Evolutionary conservation across 805 yeast genomes (phyloP), one percentile per base, ranked within the genome.

Genomic region (Jamesozyma rosinii): DNA sequence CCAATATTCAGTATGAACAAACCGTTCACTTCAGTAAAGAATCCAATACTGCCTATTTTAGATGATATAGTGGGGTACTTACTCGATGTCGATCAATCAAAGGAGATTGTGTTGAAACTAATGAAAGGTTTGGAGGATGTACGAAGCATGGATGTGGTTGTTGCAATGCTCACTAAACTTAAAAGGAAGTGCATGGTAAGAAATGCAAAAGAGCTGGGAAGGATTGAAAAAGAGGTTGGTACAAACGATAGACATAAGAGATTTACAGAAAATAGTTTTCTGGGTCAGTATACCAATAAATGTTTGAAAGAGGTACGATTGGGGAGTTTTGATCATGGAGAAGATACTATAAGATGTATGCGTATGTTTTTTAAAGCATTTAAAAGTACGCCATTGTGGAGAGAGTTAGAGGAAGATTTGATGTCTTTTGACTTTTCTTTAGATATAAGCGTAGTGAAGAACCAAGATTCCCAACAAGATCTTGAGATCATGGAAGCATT

Each of bases 21-120:
- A 2, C 15, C 18, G 6, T 34, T 38, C 31, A 29, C 40, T 24
- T 36, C 38, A 19, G 35, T 47, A 9, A 34, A 40, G n/a, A 44
- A 48, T 18, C 61, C 61, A 15, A 11, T 55, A 1, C 27, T 52
- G 4, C 62, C 61, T 4, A 19, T 45, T 3, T 21, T 53, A 24
- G 38, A 39, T 14, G 35, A 29, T 21, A 20, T 55, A 10, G 47
- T 49, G 4, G 11, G 19, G 9, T 35, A n/a, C 35, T 33, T 52
- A 5, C 15, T 39, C 13, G 41, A 44, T 13, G 9, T 34, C 5
- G 35, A 41, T 4, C 31, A 20, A 1, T 20, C 19, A 10, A 41
- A 35, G 26, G 37, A 29, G 5, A 26, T 40, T 4, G 44, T 47
- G 1, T 24, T 33, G 13, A 32, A 38, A 31, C 19, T 49, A n/a